Evolutionary conservation across 495 filamentous ascomycete species (phyloP).

Genomic region (Daldinia grandis): DNA sequence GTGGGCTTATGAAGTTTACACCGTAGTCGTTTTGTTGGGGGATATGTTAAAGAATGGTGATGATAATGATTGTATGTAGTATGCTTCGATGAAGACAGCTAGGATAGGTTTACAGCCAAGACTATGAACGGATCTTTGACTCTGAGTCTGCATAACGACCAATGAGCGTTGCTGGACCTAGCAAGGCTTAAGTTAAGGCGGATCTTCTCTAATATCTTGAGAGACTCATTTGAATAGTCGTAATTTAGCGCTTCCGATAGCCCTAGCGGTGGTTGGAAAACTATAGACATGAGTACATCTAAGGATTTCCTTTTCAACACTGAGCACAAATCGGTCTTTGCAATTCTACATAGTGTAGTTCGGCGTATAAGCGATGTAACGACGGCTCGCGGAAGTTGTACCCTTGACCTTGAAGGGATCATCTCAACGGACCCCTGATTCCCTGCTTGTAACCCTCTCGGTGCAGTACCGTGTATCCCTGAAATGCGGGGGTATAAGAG

Average conservation of each 20-base stretch:
- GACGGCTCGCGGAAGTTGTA: conserved; percentile 44
- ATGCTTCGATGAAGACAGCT: conserved; percentile 17
- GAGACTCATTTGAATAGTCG: background rate
- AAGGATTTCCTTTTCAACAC: conserved; percentile 4
- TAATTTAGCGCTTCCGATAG: background rate
- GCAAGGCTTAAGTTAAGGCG: background rate
- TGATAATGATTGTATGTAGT: conserved; percentile 9
- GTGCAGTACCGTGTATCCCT: conserved; percentile 35
- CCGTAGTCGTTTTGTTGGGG: conserved; percentile 25
- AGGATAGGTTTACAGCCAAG: conserved; percentile 23
- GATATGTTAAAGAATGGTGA: conserved; percentile 13
- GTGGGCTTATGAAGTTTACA: conserved; percentile 26
- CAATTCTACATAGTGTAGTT: conserved; percentile 23
- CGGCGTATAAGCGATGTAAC: conserved; percentile 37
- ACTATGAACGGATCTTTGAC: conserved; percentile 21
- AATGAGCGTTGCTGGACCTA: background rate
- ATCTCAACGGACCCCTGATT: conserved; percentile 34
- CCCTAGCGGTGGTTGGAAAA: background rate
- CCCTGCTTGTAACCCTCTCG: conserved; percentile 32
- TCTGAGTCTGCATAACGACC: conserved; percentile 6
- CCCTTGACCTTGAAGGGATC: conserved; percentile 40
- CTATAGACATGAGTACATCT: conserved; percentile 4
- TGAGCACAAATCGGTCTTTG: conserved; percentile 22
- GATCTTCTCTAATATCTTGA: background rate
- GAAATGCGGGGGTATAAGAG: conserved; percentile 40